Conservation (phyloP, 2,329 filamentous ascomycete genomes). For the Plectosphaerella sp. region DNA sequence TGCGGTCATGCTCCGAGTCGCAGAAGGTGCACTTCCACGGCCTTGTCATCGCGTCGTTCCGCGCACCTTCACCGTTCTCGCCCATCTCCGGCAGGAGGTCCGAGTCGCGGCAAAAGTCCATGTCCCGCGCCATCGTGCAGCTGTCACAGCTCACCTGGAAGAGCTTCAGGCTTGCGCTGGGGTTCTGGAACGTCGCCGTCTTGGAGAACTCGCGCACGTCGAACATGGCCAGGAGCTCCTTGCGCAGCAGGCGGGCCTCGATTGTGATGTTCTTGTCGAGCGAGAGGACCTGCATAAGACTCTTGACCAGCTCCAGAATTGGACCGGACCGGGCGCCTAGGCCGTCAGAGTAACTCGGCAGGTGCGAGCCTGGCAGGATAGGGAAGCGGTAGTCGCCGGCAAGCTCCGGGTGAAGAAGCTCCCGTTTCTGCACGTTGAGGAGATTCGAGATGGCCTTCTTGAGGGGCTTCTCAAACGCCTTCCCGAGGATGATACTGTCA, state of each 20-base stretch:
- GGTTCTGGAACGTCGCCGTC: constrained; percentile 84
- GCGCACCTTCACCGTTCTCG: constrained; percentile 10
- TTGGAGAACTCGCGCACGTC: constrained; percentile 91
- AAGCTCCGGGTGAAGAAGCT: constrained; percentile 84
- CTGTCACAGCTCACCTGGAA: constrained; percentile 79
- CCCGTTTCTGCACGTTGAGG: constrained; percentile 81
- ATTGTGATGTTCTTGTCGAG: constrained; percentile 88
- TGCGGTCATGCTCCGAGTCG: constrained; percentile 67
- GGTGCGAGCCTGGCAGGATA: constrained; percentile 67
- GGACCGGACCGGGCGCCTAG: constrained; percentile 52
- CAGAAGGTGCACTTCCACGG: constrained; percentile 78
- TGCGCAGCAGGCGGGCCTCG: constrained; percentile 82
- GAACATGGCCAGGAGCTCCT: constrained; percentile 84
- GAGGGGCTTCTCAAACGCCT: constrained; percentile 79
- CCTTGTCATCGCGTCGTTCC: constrained; percentile 26
- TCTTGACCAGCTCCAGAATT: constrained; percentile 86
- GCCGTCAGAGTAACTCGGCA: constrained; percentile 34
- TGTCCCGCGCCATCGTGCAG: constrained; percentile 82
- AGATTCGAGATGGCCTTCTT: constrained; percentile 83
- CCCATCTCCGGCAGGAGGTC: constrained; percentile 60
- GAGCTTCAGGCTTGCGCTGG: constrained; percentile 69
- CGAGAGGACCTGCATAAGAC: constrained; percentile 84
- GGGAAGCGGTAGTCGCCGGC: constrained; percentile 86
- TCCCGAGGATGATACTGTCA: constrained; percentile 66
- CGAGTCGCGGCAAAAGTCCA: constrained; percentile 89